These are phyloP conservation scores for Tolypocladium endophyticum DNA, from an alignment of 2,329 filamentous ascomycete genomes.

Conservation along the genomic window DNA sequence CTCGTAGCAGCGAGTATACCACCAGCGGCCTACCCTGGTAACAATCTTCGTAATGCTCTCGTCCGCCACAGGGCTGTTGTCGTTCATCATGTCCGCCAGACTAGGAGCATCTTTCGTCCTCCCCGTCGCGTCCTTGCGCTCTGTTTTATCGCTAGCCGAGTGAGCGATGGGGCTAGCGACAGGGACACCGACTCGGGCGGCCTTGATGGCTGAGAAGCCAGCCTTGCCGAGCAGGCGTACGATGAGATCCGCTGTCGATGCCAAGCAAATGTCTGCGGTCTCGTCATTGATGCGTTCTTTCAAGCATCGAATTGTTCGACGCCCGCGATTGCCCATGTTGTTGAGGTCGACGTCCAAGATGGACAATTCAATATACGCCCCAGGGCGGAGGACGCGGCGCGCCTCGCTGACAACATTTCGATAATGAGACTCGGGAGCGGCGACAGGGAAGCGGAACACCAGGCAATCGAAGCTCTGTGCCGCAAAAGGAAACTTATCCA, in stretches of 20 bases:
- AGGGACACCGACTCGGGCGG: conserved; percentile 68
- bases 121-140: conserved; percentile 6
- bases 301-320: conserved; percentile 56
- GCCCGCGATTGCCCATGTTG: conserved; percentile 66
- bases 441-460: conserved; percentile 66
- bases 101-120: conserved; percentile 37
- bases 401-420: conserved; percentile 63
- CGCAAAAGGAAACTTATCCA: conserved; percentile 62
- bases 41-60: conserved; percentile 89
- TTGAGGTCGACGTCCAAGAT: conserved; percentile 72
- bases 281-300: conserved; percentile 59
- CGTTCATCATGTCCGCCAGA: conserved; percentile 63
- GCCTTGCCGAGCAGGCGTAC: conserved; percentile 56
- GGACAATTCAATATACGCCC: conserved; percentile 68
- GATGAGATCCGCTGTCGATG: conserved; percentile 48
- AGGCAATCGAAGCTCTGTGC: conserved; percentile 66
- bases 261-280: conserved; percentile 50
- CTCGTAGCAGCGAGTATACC: conserved; percentile 92
- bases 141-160: conserved; percentile 9
- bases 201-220: conserved; percentile 63
- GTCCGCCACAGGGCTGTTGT: conserved; percentile 60
- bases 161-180: conserved; percentile 44
- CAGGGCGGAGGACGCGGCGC: conserved; percentile 66
- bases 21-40: conserved; percentile 85
- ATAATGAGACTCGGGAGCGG: conserved; percentile 57